Evolutionary conservation across 805 yeast species (phyloP).

Genomic region (Priceomyces medius): DNA sequence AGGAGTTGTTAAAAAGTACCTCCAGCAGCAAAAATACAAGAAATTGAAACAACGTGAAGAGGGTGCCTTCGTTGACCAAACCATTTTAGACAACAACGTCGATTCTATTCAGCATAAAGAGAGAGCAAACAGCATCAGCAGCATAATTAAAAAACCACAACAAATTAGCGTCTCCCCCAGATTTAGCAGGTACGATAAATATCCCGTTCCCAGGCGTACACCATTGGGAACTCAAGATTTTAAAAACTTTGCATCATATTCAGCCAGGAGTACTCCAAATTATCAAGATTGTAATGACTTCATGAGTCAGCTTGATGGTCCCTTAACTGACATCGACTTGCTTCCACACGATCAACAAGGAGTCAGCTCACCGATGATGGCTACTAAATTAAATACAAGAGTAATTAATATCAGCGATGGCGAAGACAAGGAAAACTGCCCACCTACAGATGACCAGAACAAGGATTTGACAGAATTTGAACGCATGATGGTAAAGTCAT

Average conservation of each 20-base stretch:
- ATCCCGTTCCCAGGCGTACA: constrained; percentile 41
- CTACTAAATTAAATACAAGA: constrained; percentile 55
- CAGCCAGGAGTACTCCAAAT: constrained; percentile 20
- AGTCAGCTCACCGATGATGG: constrained; percentile 48
- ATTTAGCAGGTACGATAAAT: constrained; percentile 24
- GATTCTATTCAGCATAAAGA: constrained; percentile 7
- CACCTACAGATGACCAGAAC: constrained; percentile 14
- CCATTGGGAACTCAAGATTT: constrained; percentile 40
- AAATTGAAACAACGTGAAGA: constrained; percentile 30
- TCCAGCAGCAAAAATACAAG: constrained; percentile 44
- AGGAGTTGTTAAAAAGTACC: constrained; percentile 44
- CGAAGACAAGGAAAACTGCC: constrained; percentile 31
- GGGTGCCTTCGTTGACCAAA: constrained; percentile 7
- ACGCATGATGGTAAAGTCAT: constrained; percentile 25
- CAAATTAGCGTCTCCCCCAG: constrained; percentile 30
- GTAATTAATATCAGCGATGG: constrained; percentile 50
- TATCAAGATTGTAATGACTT: constrained; percentile 40
- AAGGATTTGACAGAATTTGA: constrained; percentile 21
- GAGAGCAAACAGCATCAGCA: constrained; percentile 13
- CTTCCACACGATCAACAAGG: constrained; percentile 36
- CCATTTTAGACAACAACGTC: not conserved
- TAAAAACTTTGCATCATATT: constrained; percentile 1
- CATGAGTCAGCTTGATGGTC: constrained; percentile 46
- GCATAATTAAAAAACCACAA: constrained; percentile 12
- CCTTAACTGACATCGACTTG: constrained; percentile 47